Conservation (phyloP, 768 basidiomycete species). For the Leucosporidium scottii region DNA sequence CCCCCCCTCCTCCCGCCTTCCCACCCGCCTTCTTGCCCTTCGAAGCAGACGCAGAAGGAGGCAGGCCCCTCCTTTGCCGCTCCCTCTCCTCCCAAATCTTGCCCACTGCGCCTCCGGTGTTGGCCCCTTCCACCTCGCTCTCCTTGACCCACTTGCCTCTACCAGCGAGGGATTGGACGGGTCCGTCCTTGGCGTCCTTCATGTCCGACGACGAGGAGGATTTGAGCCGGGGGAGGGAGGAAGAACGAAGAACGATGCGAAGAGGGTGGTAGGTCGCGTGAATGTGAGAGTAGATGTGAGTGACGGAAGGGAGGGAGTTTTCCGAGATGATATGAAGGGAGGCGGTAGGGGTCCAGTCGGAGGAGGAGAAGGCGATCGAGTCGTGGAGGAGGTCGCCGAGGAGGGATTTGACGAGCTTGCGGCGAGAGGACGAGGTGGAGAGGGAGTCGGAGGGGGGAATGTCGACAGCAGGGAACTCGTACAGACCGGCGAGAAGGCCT, state of each 20-base stretch:
- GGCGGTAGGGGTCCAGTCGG: not conserved
- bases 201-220: not conserved
- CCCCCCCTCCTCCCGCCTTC: too few species aligned
- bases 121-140: conserved; percentile 2
- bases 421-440: conserved; percentile 7
- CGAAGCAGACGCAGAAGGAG: too few species aligned
- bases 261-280: conserved; percentile 53
- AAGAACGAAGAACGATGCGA: conserved; percentile 17
- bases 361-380: not conserved
- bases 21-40: too few species aligned
- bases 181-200: not conserved
- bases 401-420: conserved; percentile 33
- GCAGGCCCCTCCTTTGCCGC: not conserved
- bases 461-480: conserved; percentile 73
- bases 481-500: conserved; percentile 86
- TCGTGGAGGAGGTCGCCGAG: conserved; percentile 14
- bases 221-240: not conserved
- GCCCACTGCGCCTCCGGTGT: conserved; percentile 26
- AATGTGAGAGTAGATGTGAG: conserved; percentile 85
- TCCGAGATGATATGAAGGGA: not conserved
- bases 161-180: conserved; percentile 11
- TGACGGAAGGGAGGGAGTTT: conserved; percentile 51
- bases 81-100: conserved; percentile 27
- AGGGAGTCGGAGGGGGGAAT: conserved; percentile 38
- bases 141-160: conserved; percentile 23